These are phyloP conservation scores for Tuber indicum DNA, from an alignment of 495 filamentous ascomycete genomes.

Conservation along the genomic window DNA sequence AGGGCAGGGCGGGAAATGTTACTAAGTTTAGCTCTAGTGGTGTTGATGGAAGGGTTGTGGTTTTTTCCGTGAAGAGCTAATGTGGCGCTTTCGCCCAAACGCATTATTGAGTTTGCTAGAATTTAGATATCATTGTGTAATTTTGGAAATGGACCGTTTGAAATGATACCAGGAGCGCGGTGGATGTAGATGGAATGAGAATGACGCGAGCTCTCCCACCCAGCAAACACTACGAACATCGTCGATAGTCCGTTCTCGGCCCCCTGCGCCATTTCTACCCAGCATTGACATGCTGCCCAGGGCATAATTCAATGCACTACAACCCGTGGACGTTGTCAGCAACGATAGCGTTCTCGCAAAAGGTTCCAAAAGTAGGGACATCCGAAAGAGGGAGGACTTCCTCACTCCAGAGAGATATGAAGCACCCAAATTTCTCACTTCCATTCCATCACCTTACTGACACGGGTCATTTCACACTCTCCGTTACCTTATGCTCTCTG, in stretches of 20 bases:
- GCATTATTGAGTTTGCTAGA: not conserved
- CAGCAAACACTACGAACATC: not conserved
- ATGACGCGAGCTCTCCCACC: not conserved
- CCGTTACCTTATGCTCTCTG: not conserved
- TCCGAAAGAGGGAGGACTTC: not conserved
- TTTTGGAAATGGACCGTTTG: not conserved
- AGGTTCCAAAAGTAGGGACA: not conserved
- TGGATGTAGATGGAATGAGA: not conserved
- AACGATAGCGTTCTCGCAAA: not conserved
- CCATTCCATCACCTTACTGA: not conserved
- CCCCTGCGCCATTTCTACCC: not conserved
- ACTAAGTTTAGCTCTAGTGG: slow-evolving; percentile 67
- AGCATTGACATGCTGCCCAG: not conserved
- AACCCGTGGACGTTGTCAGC: not conserved
- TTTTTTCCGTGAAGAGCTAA: slow-evolving; percentile 53
- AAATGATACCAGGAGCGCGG: not conserved
- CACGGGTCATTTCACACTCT: not conserved
- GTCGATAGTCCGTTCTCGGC: not conserved
- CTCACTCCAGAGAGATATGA: not conserved
- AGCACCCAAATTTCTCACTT: not conserved
- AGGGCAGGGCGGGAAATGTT: slow-evolving; percentile 58
- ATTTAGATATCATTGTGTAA: not conserved
- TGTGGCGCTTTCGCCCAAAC: not conserved
- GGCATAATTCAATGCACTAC: not conserved
- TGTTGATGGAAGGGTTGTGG: slow-evolving; percentile 88